Percentiles rank a stretch among this genome's conserved stretches.
These are phyloP conservation scores for Laguncularia racemosa DNA, from an alignment of 345 rosid species.

Conservation along the genomic window DNA sequence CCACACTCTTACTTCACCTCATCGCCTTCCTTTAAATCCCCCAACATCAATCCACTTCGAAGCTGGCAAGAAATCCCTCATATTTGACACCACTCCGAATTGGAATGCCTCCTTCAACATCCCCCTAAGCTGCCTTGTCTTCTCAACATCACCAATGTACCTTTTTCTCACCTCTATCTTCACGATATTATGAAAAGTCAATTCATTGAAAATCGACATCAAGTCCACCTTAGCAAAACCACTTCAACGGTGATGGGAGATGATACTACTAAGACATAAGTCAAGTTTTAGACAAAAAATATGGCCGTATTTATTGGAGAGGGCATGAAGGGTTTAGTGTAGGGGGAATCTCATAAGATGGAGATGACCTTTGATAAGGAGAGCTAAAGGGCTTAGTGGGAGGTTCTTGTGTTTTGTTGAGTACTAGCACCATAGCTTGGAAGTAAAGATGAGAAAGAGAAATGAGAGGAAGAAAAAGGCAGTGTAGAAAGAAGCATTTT, in stretches of 20 bases:
- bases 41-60: conserved; percentile 25
- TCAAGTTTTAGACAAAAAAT: conserved; percentile 24
- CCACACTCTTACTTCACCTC: conserved; percentile 14
- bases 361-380: conserved; percentile 15
- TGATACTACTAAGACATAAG: conserved; percentile 13
- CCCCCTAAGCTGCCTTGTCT: conserved; percentile 25
- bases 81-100: conserved; percentile 20
- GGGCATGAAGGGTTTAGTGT: conserved; percentile 6
- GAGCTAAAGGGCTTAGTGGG: conserved; percentile 14
- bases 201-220: conserved; percentile 21
- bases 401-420: neutral
- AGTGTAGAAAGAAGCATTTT: too few species aligned
- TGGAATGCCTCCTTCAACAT: conserved; percentile 24
- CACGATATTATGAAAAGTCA: conserved; percentile 30
- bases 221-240: conserved; percentile 29
- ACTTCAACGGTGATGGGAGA: conserved; percentile 9
- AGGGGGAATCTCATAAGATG: conserved; percentile 11
- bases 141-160: conserved; percentile 34
- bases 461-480: conserved; percentile 6
- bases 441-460: conserved; percentile 3
- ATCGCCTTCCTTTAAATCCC: conserved; percentile 13
- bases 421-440: neutral
- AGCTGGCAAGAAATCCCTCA: conserved; percentile 36
- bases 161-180: conserved; percentile 36
- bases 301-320: conserved; percentile 13